phyloP scores from a whole-genome alignment of 1,284 basidiomycete genomes.

The Leccinum subfulvum region DNA sequence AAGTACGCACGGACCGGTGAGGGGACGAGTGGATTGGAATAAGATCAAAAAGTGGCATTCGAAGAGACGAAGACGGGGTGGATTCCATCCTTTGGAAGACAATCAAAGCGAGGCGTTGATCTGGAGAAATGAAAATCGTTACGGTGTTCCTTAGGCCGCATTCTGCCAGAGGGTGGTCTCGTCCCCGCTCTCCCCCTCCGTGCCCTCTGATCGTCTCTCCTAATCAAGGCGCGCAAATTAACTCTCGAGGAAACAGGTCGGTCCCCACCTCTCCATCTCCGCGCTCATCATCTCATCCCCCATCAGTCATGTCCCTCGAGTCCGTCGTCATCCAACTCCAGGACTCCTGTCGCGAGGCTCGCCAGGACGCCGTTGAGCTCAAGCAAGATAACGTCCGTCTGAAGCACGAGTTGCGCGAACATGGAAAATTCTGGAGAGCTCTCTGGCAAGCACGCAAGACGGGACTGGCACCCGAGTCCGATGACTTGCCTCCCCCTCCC shows the following conservation, averaged over 20 bases:
- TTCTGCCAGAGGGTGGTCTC: conserved; percentile 39
- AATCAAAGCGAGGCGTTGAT: too few relatives aligned
- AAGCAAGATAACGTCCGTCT: conserved; percentile 64
- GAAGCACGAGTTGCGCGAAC: conserved; percentile 60
- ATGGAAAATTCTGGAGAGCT: conserved; percentile 69
- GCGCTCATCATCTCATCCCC: conserved; percentile 18
- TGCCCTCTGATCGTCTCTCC: conserved; percentile 39
- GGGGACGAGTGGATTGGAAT: too few relatives aligned
- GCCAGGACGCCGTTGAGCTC: conserved; percentile 54
- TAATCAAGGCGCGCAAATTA: conserved; percentile 71
- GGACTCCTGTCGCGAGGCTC: conserved; percentile 70
- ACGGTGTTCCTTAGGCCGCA: conserved; percentile 34
- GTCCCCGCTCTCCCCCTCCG: conserved; percentile 2
- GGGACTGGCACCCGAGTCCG: conserved; percentile 50
- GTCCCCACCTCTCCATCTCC: conserved; percentile 21
- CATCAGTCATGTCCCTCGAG: conserved; percentile 69
- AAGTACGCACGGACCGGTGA: too few relatives aligned
- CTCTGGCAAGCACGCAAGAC: conserved; percentile 61
- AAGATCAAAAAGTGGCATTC: too few relatives aligned
- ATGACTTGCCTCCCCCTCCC: conserved; percentile 56
- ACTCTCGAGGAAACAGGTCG: conserved; percentile 85
- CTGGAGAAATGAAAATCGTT: too few relatives aligned
- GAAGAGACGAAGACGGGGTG: too few relatives aligned
- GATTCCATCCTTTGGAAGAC: too few relatives aligned
- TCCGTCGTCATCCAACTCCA: conserved; percentile 77